Evolutionary conservation across 306 rosid genomes (phyloP), one percentile per base, ranked within the genome.

Genomic region (Comarum palustre): DNA sequence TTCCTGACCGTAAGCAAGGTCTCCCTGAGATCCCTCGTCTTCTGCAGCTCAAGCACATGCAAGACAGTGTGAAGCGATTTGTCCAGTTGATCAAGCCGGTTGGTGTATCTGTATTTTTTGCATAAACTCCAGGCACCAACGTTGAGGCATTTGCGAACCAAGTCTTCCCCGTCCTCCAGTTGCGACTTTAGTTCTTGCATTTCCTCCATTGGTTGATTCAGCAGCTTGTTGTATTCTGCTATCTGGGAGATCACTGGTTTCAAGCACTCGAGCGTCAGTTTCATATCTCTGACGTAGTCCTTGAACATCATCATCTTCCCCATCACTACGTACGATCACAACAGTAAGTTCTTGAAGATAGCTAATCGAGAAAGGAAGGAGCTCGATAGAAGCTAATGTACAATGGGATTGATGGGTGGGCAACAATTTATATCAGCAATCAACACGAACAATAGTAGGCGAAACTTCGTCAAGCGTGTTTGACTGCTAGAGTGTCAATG

Each of bases 231-330:
- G 38, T 29, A 59, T 59, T 59, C 64, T 16, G 64, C 64, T 59
- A 59, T 59, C 64, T 59, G n/a, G 4, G 32, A 1, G 39, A 59
- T 29, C 39, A 59, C 64, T 27, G 38, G 64, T 59, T 59, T 59
- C n/a, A 59, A 29, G 8, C n/a, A 59, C 38, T 59, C 64, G n/a
- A 59, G 64, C 39, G 1, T 59, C 4, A 59, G 64, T 29, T 59
- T 59, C 64, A 59, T 19, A 59, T 59, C 64, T 5, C 64, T 59
- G 4, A 59, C 64, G 38, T 27, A 16, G 39, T 25, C 64, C 64
- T 59, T 59, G 39, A 59, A 59, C 64, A 27, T 59, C n/a, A 59
- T 59, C 64, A 59, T 59, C 39, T 59, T 59, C 38, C 29, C 38
- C 38, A 29, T 29, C 39, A 27, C 0, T 8, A 36, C 42, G 0